A percentile compares a stretch with the other conserved stretches of the same genome.
phyloP scores from a whole-genome alignment of 768 basidiomycete species.

The Cantharellus anzutake region DNA sequence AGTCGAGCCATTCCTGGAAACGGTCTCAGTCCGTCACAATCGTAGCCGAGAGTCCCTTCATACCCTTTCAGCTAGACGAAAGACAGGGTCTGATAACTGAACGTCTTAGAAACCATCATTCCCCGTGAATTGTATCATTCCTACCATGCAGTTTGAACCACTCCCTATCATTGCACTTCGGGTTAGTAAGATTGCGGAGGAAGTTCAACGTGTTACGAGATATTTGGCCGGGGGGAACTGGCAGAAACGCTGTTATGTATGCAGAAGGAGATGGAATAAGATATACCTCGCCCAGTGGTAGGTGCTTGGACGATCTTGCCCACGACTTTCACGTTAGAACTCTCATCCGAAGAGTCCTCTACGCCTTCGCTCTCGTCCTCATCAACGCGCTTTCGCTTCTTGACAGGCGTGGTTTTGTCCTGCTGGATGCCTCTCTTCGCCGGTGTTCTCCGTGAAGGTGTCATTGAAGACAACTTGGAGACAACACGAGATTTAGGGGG shows the following conservation, averaged over 20 bases:
- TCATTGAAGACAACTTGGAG: not conserved
- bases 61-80: slow-evolving; percentile 53
- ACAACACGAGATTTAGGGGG: not conserved
- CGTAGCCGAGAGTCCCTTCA: not conserved
- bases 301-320: slow-evolving; percentile 68
- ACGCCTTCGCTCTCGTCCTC: slow-evolving; percentile 19
- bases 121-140: not conserved
- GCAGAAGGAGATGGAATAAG: slow-evolving; percentile 3
- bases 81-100: slow-evolving; percentile 42
- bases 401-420: not conserved
- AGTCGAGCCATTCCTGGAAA: slow-evolving; percentile 59
- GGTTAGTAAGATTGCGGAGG: slow-evolving; percentile 44
- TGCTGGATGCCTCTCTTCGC: slow-evolving; percentile 10
- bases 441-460: slow-evolving; percentile 3
- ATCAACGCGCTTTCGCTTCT: slow-evolving; percentile 16
- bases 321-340: slow-evolving; percentile 42
- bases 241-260: not conserved
- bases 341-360: slow-evolving; percentile 18
- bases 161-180: slow-evolving; percentile 65
- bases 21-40: not conserved
- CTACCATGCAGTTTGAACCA: slow-evolving; percentile 75
- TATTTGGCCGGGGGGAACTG: slow-evolving; percentile 70
- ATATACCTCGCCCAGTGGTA: slow-evolving; percentile 52
- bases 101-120: not conserved
- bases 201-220: slow-evolving; percentile 77